These are phyloP conservation scores for Emmonsiellopsis sp. DNA, from an alignment of 2,329 filamentous ascomycete genomes.

Conservation along the genomic window DNA sequence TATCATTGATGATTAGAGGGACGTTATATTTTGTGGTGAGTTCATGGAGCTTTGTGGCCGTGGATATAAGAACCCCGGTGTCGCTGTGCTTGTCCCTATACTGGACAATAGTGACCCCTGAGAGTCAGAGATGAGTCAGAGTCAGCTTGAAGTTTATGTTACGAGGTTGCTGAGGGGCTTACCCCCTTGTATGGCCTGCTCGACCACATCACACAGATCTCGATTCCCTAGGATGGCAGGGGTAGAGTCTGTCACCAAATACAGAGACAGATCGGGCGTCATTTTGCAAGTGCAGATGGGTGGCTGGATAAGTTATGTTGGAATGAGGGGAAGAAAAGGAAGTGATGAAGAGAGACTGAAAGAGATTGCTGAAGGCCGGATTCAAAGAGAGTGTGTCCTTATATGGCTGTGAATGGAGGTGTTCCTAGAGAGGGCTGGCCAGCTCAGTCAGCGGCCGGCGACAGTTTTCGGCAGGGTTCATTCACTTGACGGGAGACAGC, in stretches of 20 bases:
- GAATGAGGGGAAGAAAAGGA: too few relatives aligned
- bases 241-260: slow-evolving; percentile 92
- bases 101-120: slow-evolving; percentile 72
- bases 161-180: slow-evolving; percentile 10
- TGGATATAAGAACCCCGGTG: slow-evolving; percentile 61
- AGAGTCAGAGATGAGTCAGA: not conserved
- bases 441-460: too few relatives aligned
- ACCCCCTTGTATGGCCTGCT: slow-evolving; percentile 66
- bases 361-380: too few relatives aligned
- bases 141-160: not conserved
- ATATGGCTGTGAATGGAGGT: too few relatives aligned
- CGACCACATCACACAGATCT: slow-evolving; percentile 64
- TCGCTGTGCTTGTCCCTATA: slow-evolving; percentile 81
- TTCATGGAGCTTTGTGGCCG: slow-evolving; percentile 60
- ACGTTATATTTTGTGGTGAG: slow-evolving; percentile 60
- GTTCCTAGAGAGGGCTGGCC: too few relatives aligned
- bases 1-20: slow-evolving; percentile 86
- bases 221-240: slow-evolving; percentile 65
- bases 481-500: too few relatives aligned
- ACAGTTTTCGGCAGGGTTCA: too few relatives aligned
- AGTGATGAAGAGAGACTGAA: too few relatives aligned
- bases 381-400: too few relatives aligned
- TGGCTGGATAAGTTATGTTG: too few relatives aligned
- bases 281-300: slow-evolving; percentile 13
- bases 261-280: slow-evolving; percentile 65